These are phyloP conservation scores for Suillus weaverae DNA, from an alignment of 768 basidiomycete species.

Conservation along the genomic window DNA sequence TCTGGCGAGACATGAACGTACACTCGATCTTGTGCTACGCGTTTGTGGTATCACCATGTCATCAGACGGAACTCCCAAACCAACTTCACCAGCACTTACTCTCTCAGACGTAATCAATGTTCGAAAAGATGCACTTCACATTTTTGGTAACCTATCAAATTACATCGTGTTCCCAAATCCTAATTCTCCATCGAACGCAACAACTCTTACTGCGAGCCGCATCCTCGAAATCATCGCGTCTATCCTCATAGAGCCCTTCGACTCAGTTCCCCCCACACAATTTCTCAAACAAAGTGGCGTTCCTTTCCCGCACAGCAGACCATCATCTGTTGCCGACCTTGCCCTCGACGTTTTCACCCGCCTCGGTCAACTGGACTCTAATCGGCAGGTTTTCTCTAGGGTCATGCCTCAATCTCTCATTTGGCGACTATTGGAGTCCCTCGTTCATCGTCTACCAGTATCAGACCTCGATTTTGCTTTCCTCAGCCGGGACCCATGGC, in stretches of 20 bases:
- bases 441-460: slow-evolving; percentile 85
- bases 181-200: slow-evolving; percentile 40
- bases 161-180: slow-evolving; percentile 48
- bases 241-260: slow-evolving; percentile 68
- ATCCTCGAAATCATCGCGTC: slow-evolving; percentile 70
- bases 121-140: slow-evolving; percentile 75
- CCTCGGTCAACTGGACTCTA: slow-evolving; percentile 72
- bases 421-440: slow-evolving; percentile 61
- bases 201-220: slow-evolving; percentile 52
- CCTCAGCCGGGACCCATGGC: slow-evolving; percentile 62
- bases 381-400: slow-evolving; percentile 69
- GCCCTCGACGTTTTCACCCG: slow-evolving; percentile 88
- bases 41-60: slow-evolving; percentile 53
- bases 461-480: slow-evolving; percentile 72
- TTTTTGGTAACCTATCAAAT: slow-evolving; percentile 61
- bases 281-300: slow-evolving; percentile 55
- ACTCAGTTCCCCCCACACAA: slow-evolving; percentile 62
- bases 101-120: slow-evolving; percentile 68
- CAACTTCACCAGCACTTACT: slow-evolving; percentile 61
- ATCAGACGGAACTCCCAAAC: slow-evolving; percentile 33
- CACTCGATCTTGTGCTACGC: slow-evolving; percentile 68
- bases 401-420: slow-evolving; percentile 59
- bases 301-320: slow-evolving; percentile 44
- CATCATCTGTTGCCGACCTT: slow-evolving; percentile 63
- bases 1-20: slow-evolving; percentile 62